Evolutionary conservation across 768 basidiomycete species (phyloP), one percentile per base, ranked within the genome.

Genomic region (Boletus vinaceobasis): DNA sequence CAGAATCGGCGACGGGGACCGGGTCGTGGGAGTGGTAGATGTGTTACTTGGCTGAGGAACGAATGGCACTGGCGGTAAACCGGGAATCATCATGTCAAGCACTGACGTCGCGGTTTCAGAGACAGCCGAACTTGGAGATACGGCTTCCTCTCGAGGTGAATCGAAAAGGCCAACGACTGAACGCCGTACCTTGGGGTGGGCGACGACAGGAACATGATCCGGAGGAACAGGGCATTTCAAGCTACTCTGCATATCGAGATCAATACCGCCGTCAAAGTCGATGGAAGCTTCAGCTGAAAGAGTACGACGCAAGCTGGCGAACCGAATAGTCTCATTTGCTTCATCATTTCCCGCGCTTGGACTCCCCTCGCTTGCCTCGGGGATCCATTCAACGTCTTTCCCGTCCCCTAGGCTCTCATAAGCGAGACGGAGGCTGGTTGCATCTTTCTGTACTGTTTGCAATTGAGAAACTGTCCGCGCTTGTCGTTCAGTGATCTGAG

Each of bases 391-490:
- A 17, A 63, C 70, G 33, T 77, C 74, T 48, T 77, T 77, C 13
- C 76, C 78, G 43, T 84, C 83, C 23, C 78, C 78, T 36, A 91
- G 76, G 51, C 74, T 83, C 56, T 89, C 88, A 58, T 90, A 92
- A 7, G 83, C 79, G 51, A 80, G 80, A 43, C 78, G 77, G 57
- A 93, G 89, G 50, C 79, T 80, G 44, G 87, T 80, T 2, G 85
- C 85, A 60, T 91, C 88, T 54, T 80, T 77, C 60, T 89, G 87
- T 10, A 88, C 87, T 5, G 79, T 79, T n/a, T 79, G 79, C 27
- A 91, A 74, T 55, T 85, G 83, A 37, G 73, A 73, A 6, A 78
- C 71, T 0, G 89, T 90, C 60, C 81, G 78, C 1, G 68, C 69
- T 65, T 92, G 90, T 57, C 87, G 83, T 52, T 77, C 73, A 21